Conservation (phyloP, 345 rosid species). For the Eucalyptus guilfoylei region DNA sequence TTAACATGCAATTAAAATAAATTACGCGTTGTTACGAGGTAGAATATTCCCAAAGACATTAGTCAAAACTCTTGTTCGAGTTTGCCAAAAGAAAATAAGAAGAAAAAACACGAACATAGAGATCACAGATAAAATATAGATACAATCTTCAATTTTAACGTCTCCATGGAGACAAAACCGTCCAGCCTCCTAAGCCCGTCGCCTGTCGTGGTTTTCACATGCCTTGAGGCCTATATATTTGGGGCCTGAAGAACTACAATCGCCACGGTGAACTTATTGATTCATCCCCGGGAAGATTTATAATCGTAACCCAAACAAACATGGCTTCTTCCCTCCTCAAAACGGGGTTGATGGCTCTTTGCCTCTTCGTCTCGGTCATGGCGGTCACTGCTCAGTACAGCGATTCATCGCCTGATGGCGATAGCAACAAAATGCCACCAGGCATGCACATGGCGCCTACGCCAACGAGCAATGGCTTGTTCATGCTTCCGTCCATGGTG, state of each 20-base stretch:
- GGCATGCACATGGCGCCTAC: conserved; percentile 11
- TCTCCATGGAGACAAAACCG: background rate
- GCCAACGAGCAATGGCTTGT: background rate
- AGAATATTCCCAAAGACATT: background rate
- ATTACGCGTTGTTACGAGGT: background rate
- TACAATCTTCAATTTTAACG: background rate
- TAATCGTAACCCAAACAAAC: background rate
- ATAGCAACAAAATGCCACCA: background rate
- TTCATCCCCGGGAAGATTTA: background rate
- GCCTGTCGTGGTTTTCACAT: background rate
- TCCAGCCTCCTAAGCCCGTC: background rate
- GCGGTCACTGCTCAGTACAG: background rate
- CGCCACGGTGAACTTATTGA: background rate
- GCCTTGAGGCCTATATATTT: background rate
- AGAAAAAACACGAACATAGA: background rate
- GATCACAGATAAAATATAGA: background rate
- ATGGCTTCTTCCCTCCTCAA: background rate
- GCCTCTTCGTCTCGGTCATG: background rate
- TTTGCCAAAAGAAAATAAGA: background rate
- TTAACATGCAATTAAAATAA: background rate
- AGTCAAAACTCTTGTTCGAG: background rate
- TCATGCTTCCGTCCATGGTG: conserved; percentile 1
- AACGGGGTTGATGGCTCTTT: background rate
- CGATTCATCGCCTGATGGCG: background rate
- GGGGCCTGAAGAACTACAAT: background rate